phyloP scores from a whole-genome alignment of 2,329 filamentous ascomycete species.

The Colletotrichum musae region DNA sequence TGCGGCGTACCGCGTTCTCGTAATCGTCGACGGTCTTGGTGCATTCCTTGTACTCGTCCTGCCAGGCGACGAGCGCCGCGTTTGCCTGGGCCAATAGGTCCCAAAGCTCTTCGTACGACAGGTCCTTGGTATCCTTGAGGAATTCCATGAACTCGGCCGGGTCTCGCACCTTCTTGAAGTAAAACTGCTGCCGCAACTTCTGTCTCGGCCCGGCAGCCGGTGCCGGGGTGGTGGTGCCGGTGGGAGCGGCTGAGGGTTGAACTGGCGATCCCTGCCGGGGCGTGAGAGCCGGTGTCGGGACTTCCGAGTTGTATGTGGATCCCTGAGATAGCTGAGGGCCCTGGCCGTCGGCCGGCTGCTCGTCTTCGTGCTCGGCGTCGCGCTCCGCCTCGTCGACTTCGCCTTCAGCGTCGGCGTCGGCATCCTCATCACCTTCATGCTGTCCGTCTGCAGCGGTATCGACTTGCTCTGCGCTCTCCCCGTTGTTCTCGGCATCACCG shows the following conservation, averaged over 20 bases:
- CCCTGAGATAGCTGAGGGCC: constrained; percentile 30
- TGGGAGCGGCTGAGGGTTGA: constrained; percentile 44
- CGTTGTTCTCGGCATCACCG: constrained; percentile 34
- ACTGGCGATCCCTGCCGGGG: constrained; percentile 56
- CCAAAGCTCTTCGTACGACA: constrained; percentile 63
- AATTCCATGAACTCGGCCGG: constrained; percentile 63
- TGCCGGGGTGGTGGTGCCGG: constrained; percentile 50
- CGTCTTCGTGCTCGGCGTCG: constrained; percentile 41
- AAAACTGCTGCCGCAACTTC: constrained; percentile 49
- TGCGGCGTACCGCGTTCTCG: constrained; percentile 68
- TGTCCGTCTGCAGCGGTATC: constrained; percentile 36
- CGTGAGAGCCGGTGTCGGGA: constrained; percentile 55
- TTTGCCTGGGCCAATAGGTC: constrained; percentile 61
- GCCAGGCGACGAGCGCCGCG: constrained; percentile 64
- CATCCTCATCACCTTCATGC: constrained; percentile 45
- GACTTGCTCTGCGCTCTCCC: constrained; percentile 26
- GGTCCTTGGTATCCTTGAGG: constrained; percentile 65
- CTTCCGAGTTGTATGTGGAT: constrained; percentile 47
- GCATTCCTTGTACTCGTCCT: constrained; percentile 67
- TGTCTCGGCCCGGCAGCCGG: constrained; percentile 51
- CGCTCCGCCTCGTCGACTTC: constrained; percentile 45
- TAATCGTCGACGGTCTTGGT: constrained; percentile 69
- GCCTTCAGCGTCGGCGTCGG: constrained; percentile 46
- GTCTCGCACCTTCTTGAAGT: constrained; percentile 66
- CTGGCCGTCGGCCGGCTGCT: constrained; percentile 30